Base-by-base conservation (phyloP, 1,284 basidiomycete species). In the Naganishia albida region DNA sequence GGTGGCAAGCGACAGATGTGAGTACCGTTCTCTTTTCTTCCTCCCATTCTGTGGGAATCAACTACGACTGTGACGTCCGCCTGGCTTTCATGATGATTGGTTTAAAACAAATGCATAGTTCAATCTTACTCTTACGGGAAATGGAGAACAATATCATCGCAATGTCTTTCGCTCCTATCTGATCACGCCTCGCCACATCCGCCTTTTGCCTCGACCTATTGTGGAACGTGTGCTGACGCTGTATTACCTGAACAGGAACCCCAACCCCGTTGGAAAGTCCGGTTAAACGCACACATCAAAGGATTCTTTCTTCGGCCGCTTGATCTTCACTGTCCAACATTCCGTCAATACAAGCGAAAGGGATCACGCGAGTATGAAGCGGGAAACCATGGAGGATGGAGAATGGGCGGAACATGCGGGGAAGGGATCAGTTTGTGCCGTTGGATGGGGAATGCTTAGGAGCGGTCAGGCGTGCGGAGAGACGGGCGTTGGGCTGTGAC, bases 1-100 rank as follows among this genome's bases (percentile, higher is more conserved):
- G 89, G 90, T 73, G 93, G 93, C 82, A 97, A 97, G 86, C 87
- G 93, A 82, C 87, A 87, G 83, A 95, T 96, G 93, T 93, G 81
- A 86, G 92, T 90, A 30, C 16, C 23, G n/a, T 3, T 64, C 42
- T 64, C 48, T 38, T 20, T 25, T 34, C 54, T 54, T 64, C 51
- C 51, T 16, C 46, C 56, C 57, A 34, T 46, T 65, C 64, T 16
- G 23, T 43, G 25, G 34, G 38, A 25, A 1, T 49, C 34, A 23
- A 1, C 12, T 62, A 40, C 23, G 23, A 13, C 44, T 42, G 38
- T 63, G 16, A 28, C 50, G 46, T 39, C 49, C 28, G 46, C 38
- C 48, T 48, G 44, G 16, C 52, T 56, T 68, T 67, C 68, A 69
- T 69, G 78, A 91, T 91, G 89, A 91, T 76, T 70, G 83, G 83